Evolutionary conservation across 139 green algal species (phyloP), one percentile per base, ranked within the genome.

Genomic region (Volvox reticuliferus): DNA sequence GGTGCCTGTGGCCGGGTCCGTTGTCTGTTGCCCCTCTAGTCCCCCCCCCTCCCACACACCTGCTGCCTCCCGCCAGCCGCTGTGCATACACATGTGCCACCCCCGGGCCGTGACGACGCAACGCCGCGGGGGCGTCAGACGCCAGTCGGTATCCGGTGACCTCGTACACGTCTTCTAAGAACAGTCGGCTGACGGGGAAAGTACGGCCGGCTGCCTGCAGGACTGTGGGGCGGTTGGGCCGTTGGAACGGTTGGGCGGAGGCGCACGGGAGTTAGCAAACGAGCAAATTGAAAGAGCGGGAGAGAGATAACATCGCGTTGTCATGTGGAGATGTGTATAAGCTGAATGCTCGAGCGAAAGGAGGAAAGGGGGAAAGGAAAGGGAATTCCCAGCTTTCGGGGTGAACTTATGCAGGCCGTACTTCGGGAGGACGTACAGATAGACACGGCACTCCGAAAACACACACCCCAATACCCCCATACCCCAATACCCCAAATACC

Each of bases 91-190:
- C 1, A 22, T 79, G 62, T 22, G 63, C 35, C 2, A n/a, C 63
- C 20, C 28, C 26, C 21, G 77, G 87, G 12, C 77, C 75, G 16
- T 37, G 35, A 9, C 79, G 68, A 20, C 94, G 90, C n/a, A 96
- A 73, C 0, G 96, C 96, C 14, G 94, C 95, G 2, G 90, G 89
- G 0, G 94, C 92, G 78, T 98, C 96, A 18, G 89, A 87, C 1
- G 91, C 91, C n/a, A 94, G 87, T 5, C 88, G 75, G 88, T 94
- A 94, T 13, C 33, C 22, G 1, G 79, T 91, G 82, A 32, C 36
- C 61, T 96, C 89, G 86, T 98, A 98, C 28, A 96, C 94, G 79
- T 99, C 97, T 91, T 99, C 98, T 73, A 99, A 91, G 94, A 96
- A 99, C 17, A 94, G 77, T 24, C 94, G 89, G 62, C 95, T 55